Evolutionary conservation across 148 eudicot species (phyloP).

Genomic region (Spergularia bocconei): DNA sequence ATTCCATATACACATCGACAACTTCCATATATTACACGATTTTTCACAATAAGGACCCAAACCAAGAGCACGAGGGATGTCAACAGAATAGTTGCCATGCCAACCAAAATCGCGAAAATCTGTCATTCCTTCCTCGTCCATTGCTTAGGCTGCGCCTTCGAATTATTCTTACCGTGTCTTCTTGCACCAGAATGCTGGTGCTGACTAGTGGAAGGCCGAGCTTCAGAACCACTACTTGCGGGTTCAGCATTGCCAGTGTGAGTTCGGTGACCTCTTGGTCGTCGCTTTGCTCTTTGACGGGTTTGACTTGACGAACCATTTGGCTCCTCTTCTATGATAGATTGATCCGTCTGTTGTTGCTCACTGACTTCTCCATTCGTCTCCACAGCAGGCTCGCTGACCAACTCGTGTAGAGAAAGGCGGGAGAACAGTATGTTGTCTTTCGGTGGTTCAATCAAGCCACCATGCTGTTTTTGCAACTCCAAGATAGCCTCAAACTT

Average conservation of each 20-base stretch:
- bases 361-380: slow-evolving; percentile 23
- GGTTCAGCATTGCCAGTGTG: slow-evolving; percentile 10
- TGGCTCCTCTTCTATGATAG: slow-evolving; percentile 22
- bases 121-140: slow-evolving; percentile 22
- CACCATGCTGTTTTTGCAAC: slow-evolving; percentile 37
- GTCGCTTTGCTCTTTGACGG: slow-evolving; percentile 17
- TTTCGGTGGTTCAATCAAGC: slow-evolving; percentile 68
- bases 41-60: neutral
- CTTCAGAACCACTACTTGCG: slow-evolving; percentile 15
- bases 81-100: neutral
- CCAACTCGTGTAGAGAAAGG: slow-evolving; percentile 45
- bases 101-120: neutral
- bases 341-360: slow-evolving; percentile 24
- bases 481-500: slow-evolving; percentile 60
- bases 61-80: neutral
- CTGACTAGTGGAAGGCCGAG: slow-evolving; percentile 17
- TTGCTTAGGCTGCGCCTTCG: slow-evolving; percentile 24
- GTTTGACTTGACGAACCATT: slow-evolving; percentile 34
- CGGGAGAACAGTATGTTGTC: slow-evolving; percentile 63
- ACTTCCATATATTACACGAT: slow-evolving; percentile 1
- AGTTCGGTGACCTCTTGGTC: slow-evolving; percentile 19
- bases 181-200: slow-evolving; percentile 19
- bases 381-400: slow-evolving; percentile 30
- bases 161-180: slow-evolving; percentile 18
- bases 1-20: neutral